Percentiles rank a stretch among this genome's conserved stretches.
phyloP scores from a whole-genome alignment of 2,329 filamentous ascomycete genomes.

The Venturiaceae sp. region DNA sequence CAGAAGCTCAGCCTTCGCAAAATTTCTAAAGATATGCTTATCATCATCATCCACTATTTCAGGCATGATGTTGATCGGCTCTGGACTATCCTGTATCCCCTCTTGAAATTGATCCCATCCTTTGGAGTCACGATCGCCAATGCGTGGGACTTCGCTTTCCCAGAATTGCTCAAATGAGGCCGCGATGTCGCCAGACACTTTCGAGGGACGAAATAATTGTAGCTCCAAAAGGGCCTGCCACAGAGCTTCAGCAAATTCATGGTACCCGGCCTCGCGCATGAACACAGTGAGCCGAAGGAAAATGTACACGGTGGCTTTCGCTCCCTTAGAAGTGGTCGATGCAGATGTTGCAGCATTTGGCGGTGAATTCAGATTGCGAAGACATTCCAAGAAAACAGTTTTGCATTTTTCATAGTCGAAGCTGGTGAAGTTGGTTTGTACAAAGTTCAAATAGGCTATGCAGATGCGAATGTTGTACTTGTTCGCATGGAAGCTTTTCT shows the following conservation, averaged over 20 bases:
- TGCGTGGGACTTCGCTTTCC: conserved; percentile 71
- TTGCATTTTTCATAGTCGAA: conserved; percentile 62
- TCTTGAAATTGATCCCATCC: conserved; percentile 56
- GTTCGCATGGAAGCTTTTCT: conserved; percentile 46
- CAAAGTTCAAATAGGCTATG: conserved; percentile 62
- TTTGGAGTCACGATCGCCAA: conserved; percentile 62
- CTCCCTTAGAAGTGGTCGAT: conserved; percentile 15
- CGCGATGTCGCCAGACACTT: conserved; percentile 12
- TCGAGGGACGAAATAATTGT: conserved; percentile 48
- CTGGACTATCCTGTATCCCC: not conserved
- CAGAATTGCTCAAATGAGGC: conserved; percentile 62
- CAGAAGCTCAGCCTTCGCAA: conserved; percentile 14
- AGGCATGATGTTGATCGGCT: not conserved
- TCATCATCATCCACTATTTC: not conserved
- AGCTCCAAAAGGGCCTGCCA: conserved; percentile 80
- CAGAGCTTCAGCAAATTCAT: conserved; percentile 63
- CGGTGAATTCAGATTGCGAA: conserved; percentile 31
- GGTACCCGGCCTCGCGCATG: conserved; percentile 66
- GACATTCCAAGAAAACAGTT: conserved; percentile 47
- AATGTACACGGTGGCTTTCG: conserved; percentile 52
- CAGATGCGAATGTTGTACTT: conserved; percentile 56
- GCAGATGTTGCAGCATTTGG: conserved; percentile 30
- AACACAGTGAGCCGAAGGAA: conserved; percentile 67
- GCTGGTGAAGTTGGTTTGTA: conserved; percentile 53
- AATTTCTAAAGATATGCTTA: not conserved